Conservation (phyloP, 148 eudicot species). For the Pouteria glomerata region DNA sequence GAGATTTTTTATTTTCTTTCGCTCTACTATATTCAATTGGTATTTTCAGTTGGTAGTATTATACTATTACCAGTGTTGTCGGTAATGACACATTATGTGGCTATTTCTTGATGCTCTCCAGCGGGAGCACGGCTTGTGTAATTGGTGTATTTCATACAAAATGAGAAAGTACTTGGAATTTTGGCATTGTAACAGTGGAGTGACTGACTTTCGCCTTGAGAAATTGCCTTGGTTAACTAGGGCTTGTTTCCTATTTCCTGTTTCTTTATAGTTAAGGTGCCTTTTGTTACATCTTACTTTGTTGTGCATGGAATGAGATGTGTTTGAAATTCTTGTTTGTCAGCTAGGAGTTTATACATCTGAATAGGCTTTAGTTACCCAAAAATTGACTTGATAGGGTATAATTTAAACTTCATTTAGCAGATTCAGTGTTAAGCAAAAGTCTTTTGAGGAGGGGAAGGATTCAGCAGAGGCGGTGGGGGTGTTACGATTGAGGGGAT, state of each 20-base stretch:
- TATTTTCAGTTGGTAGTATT: too few relatives aligned
- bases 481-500: conserved; percentile 77
- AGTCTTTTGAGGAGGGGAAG: conserved; percentile 45
- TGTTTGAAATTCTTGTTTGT: neutral
- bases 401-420: neutral
- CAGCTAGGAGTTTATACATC: too few relatives aligned
- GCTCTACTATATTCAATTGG: too few relatives aligned
- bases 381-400: too few relatives aligned
- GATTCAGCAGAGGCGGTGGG: conserved; percentile 49
- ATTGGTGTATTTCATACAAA: neutral
- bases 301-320: neutral
- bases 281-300: too few relatives aligned
- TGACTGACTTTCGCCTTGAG: neutral
- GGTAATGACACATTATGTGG: too few relatives aligned
- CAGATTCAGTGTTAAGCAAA: conserved; percentile 20
- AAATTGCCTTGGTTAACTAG: neutral
- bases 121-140: too few relatives aligned
- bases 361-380: too few relatives aligned
- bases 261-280: too few relatives aligned
- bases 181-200: neutral
- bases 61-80: too few relatives aligned
- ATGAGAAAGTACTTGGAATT: neutral
- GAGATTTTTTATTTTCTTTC: too few relatives aligned
- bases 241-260: neutral
- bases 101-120: too few relatives aligned